Evolutionary conservation across 192 early-diverging fungal genomes (phyloP).

Genomic region (Linnemannia zychae): DNA sequence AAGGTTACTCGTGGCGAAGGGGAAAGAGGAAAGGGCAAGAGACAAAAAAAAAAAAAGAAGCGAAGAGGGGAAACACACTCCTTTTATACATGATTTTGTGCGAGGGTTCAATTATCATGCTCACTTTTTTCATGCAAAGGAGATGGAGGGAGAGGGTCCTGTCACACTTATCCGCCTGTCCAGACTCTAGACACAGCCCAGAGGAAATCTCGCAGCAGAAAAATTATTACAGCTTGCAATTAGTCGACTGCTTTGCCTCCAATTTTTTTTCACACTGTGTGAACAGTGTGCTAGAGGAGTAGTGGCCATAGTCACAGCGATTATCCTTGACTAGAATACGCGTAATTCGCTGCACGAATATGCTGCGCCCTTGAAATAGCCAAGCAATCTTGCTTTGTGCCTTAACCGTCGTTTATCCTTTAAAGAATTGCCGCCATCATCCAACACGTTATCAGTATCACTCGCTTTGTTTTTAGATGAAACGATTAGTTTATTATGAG

Average conservation of each 20-base stretch:
- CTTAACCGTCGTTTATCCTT: background rate
- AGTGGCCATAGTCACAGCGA: too few species aligned
- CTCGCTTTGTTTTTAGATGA: background rate
- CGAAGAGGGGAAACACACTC: background rate
- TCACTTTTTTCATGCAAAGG: background rate
- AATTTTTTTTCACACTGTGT: background rate
- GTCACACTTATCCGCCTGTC: too few species aligned
- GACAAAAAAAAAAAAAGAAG: conserved; percentile 1
- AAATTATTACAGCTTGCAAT: too few species aligned
- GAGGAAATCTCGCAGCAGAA: background rate
- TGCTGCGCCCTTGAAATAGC: background rate
- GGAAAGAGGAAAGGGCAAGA: background rate
- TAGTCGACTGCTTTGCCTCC: background rate
- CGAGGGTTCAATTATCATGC: background rate
- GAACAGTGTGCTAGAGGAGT: too few species aligned
- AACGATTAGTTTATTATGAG: background rate
- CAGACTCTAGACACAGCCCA: background rate
- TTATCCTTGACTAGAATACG: background rate
- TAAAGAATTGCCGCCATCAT: background rate
- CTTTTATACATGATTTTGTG: background rate
- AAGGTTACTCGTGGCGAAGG: too few species aligned
- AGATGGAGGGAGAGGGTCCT: too few species aligned
- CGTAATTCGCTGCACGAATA: background rate
- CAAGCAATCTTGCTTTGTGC: too few species aligned
- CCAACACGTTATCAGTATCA: too few species aligned